Conservation (phyloP, 208 protist species). For the Herpetomonas samuelpessoai region DNA sequence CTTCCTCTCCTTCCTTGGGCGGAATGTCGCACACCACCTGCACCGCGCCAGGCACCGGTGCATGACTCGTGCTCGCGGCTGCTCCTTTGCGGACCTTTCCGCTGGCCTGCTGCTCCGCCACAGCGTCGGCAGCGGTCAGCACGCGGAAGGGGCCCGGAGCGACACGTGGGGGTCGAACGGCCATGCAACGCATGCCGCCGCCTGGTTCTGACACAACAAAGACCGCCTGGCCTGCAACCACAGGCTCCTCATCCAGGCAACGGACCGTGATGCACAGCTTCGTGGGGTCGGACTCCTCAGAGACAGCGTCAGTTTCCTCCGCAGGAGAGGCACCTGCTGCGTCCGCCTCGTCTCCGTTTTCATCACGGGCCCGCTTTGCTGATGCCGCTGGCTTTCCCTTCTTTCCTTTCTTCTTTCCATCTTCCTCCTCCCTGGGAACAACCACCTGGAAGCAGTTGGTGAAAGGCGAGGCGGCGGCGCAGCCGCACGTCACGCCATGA, state of each 20-base stretch:
- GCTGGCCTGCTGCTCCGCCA: slow-evolving; percentile 6
- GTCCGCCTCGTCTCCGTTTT: too few relatives aligned
- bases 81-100: slow-evolving; percentile 4
- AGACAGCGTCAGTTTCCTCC: background rate
- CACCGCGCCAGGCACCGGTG: background rate
- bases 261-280: slow-evolving; percentile 51
- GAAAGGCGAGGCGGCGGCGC: slow-evolving; percentile 30
- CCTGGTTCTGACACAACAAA: slow-evolving; percentile 63
- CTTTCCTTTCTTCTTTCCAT: background rate
- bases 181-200: slow-evolving; percentile 55
- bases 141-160: slow-evolving; percentile 33
- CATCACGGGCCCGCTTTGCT: too few relatives aligned
- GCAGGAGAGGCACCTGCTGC: background rate
- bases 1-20: background rate
- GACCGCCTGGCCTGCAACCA: slow-evolving; percentile 47
- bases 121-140: background rate
- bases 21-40: background rate
- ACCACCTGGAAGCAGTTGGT: slow-evolving; percentile 40
- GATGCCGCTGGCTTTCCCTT: too few relatives aligned
- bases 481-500: slow-evolving; percentile 53
- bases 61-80: background rate
- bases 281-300: background rate
- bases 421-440: slow-evolving; percentile 9
- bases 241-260: slow-evolving; percentile 47
- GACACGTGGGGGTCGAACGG: slow-evolving; percentile 23